phyloP scores from a whole-genome alignment of 2,329 filamentous ascomycete species.

The Pseudogymnoascus sp. region DNA sequence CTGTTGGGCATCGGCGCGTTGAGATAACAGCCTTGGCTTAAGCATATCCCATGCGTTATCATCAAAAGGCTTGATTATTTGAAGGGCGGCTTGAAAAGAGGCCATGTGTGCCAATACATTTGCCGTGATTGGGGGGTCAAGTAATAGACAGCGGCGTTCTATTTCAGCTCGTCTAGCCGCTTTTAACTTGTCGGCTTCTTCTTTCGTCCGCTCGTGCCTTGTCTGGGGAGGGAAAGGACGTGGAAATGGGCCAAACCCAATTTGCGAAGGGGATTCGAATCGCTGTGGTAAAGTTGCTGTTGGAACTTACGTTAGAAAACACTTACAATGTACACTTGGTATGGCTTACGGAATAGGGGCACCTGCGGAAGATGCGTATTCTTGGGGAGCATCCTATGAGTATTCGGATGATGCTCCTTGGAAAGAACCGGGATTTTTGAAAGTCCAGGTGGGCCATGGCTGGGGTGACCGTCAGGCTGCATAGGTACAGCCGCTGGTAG shows the following conservation, averaged over 20 bases:
- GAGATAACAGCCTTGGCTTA: conserved; percentile 56
- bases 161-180: conserved; percentile 59
- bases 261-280: conserved; percentile 26
- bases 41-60: conserved; percentile 63
- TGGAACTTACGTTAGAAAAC: not conserved
- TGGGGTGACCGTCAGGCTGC: not conserved
- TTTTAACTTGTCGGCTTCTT: conserved; percentile 56
- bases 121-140: conserved; percentile 56
- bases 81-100: conserved; percentile 64
- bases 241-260: conserved; percentile 21
- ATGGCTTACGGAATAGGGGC: not conserved
- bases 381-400: not conserved
- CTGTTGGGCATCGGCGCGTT: conserved; percentile 56
- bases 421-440: not conserved
- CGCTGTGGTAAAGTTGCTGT: conserved; percentile 15
- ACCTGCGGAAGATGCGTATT: not conserved
- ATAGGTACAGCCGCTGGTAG: not conserved
- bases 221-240: conserved; percentile 17
- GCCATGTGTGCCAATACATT: conserved; percentile 59
- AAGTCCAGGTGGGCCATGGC: not conserved
- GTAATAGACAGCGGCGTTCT: conserved; percentile 55
- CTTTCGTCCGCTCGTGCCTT: conserved; percentile 45
- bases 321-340: conserved; percentile 1
- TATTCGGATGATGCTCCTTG: not conserved
- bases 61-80: conserved; percentile 58